Evolutionary conservation across 352 stramenopile species (phyloP).

Genomic region (Phytophthora tubulina): DNA sequence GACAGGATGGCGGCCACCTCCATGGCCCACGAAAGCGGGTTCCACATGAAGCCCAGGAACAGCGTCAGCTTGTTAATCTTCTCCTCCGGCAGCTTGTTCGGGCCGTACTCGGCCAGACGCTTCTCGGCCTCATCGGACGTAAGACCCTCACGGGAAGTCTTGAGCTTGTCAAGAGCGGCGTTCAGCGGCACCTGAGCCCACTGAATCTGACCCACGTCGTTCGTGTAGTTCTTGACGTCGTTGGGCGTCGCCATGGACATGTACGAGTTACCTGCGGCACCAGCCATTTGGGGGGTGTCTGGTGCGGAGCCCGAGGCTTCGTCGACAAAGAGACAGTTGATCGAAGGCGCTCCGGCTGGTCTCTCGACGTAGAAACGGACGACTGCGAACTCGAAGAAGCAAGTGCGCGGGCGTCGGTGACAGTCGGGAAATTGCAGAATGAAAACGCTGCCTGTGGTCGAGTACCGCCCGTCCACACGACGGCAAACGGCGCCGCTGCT

Average conservation of each 20-base stretch:
- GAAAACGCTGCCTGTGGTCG: slow-evolving; percentile 23
- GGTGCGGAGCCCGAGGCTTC: slow-evolving; percentile 34
- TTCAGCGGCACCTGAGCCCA: slow-evolving; percentile 81
- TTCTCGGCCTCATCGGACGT: slow-evolving; percentile 80
- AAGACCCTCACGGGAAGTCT: slow-evolving; percentile 71
- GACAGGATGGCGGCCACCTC: slow-evolving; percentile 75
- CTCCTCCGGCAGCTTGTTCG: slow-evolving; percentile 85
- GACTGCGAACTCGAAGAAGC: slow-evolving; percentile 22
- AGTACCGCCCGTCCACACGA: slow-evolving; percentile 32
- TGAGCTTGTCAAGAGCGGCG: slow-evolving; percentile 86
- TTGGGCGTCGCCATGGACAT: slow-evolving; percentile 85
- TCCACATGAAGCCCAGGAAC: slow-evolving; percentile 87
- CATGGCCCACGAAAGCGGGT: slow-evolving; percentile 88
- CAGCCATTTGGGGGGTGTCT: slow-evolving; percentile 59
- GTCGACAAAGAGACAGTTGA: slow-evolving; percentile 15
- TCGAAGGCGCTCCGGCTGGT: slow-evolving; percentile 35
- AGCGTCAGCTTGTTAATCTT: slow-evolving; percentile 84
- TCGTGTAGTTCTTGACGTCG: slow-evolving; percentile 83
- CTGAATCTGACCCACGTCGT: slow-evolving; percentile 80
- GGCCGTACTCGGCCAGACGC: slow-evolving; percentile 78
- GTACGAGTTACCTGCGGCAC: slow-evolving; percentile 64
- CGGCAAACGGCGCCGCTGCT: slow-evolving; percentile 2
- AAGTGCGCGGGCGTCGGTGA: slow-evolving; percentile 39
- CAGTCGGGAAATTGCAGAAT: slow-evolving; percentile 80
- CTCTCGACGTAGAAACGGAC: slow-evolving; percentile 31